Percentiles rank a stretch among this genome's conserved stretches.
These are phyloP conservation scores for Fomitopsis betulina DNA, from an alignment of 1,284 basidiomycete species.

Conservation along the genomic window DNA sequence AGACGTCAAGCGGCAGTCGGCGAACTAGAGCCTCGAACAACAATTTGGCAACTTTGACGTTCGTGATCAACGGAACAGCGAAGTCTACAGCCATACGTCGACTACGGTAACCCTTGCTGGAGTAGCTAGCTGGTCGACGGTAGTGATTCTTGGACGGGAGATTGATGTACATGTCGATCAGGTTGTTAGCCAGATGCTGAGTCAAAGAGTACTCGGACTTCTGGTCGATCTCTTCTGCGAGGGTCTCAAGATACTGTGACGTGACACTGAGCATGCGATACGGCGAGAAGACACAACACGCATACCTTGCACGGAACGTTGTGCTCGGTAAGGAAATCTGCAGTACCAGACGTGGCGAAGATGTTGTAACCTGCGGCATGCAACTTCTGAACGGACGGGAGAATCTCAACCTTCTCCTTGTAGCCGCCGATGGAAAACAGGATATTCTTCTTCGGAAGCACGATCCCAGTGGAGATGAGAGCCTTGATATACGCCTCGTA, in stretches of 20 bases:
- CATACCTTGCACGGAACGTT: constrained; percentile 79
- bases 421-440: constrained; percentile 93
- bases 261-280: constrained; percentile 3
- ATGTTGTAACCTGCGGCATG: constrained; percentile 93
- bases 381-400: constrained; percentile 97
- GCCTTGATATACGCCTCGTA: constrained; percentile 99
- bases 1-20: constrained; percentile 84
- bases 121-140: constrained; percentile 94
- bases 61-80: constrained; percentile 95
- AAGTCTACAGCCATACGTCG: constrained; percentile 99
- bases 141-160: constrained; percentile 98
- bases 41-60: constrained; percentile 98
- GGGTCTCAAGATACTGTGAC: constrained; percentile 77
- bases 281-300: background rate
- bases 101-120: constrained; percentile 95
- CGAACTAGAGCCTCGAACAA: constrained; percentile 94
- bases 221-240: constrained; percentile 75
- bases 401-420: constrained; percentile 96
- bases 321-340: constrained; percentile 91
- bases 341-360: constrained; percentile 95
- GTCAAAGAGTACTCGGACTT: constrained; percentile 96
- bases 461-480: constrained; percentile 93
- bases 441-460: constrained; percentile 93
- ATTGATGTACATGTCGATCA: constrained; percentile 99
- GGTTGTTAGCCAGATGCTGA: constrained; percentile 92